Evolutionary conservation across 345 rosid genomes (phyloP), one percentile per base, ranked within the genome.

Genomic region (Boechera retrofracta): DNA sequence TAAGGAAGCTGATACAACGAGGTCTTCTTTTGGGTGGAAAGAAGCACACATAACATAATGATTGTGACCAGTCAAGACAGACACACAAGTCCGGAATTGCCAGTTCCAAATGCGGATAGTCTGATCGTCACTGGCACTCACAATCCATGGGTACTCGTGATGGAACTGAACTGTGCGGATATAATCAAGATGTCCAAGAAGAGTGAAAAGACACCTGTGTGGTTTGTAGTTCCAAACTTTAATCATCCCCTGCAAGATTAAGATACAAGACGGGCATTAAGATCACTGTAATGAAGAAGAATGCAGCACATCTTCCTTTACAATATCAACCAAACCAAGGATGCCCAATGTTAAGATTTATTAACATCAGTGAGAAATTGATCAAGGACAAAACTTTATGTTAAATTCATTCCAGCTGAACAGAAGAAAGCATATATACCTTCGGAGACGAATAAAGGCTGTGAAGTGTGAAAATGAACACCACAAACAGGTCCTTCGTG

Each of bases 401-500:
- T 38, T 38, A 38, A 38, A 38, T 38, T 38, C 3, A 38, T 38
- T 38, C 3, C 6, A 38, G 42, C 7, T 2, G 42, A 38, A 38
- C 42, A 38, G 42, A 28, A 28, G 29, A 28, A 28, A 90, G 58
- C 7, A 41, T 70, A 92, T 21, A 28, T 28, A 28, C 99, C 98
- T 86, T 98, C 99, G 0, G 98, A 95, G 24, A 95, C 99, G 64
- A 95, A 93, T 10, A 95, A 78, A 24, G 98, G 97, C 84, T 95
- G 99, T 38, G 99, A 85, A 35, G 54, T 81, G 82, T 95, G 98
- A 81, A 95, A 95, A 81, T 95, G 97, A 48, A 95, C 99, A 7
- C 98, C 98, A 32, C 99, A 97, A 66, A 95, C 98, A 15, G 98
- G 99, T 33, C 99, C 99, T 48, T 95, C 99, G 53, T 95, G 99